Evolutionary conservation across 2,329 filamentous ascomycete genomes (phyloP).

Genomic region (Tolypocladium ovalisporum): DNA sequence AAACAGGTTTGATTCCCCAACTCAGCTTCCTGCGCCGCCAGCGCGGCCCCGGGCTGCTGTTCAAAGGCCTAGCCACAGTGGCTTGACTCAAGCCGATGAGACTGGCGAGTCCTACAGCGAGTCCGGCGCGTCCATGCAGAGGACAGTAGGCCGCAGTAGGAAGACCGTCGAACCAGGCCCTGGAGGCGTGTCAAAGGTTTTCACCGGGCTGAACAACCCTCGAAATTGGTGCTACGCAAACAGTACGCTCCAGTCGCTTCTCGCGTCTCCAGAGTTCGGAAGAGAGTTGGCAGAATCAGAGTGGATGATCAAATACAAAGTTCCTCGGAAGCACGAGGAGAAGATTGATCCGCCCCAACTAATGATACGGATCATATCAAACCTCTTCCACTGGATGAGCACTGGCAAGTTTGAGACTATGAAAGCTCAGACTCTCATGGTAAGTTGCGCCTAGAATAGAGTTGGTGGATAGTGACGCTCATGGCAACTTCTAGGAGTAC

Average conservation of each 20-base stretch:
- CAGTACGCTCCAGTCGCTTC: slow-evolving; percentile 74
- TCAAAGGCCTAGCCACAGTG: slow-evolving; percentile 67
- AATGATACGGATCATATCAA: slow-evolving; percentile 48
- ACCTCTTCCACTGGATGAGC: slow-evolving; percentile 46
- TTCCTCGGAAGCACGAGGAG: slow-evolving; percentile 53
- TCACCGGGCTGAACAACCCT: slow-evolving; percentile 67
- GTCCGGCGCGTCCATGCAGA: slow-evolving; percentile 26
- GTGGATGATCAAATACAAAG: slow-evolving; percentile 54
- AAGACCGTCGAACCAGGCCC: slow-evolving; percentile 31
- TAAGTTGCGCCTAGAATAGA: slow-evolving; percentile 20
- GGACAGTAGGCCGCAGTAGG: slow-evolving; percentile 23
- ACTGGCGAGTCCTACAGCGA: slow-evolving; percentile 24
- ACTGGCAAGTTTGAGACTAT: slow-evolving; percentile 38
- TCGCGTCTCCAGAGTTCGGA: slow-evolving; percentile 60
- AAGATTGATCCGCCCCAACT: slow-evolving; percentile 42
- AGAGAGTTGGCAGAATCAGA: slow-evolving; percentile 47
- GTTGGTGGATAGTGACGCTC: background rate
- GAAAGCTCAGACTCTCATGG: slow-evolving; percentile 46
- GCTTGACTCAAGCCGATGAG: slow-evolving; percentile 40
- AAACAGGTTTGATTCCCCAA: slow-evolving; percentile 28
- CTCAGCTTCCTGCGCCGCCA: slow-evolving; percentile 45
- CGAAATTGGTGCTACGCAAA: slow-evolving; percentile 87
- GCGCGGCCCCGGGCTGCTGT: slow-evolving; percentile 57
- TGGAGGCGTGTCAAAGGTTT: slow-evolving; percentile 12
- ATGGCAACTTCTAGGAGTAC: slow-evolving; percentile 38